phyloP scores from a whole-genome alignment of 2,329 filamentous ascomycete genomes.

The Pestalotiopsis sp. region DNA sequence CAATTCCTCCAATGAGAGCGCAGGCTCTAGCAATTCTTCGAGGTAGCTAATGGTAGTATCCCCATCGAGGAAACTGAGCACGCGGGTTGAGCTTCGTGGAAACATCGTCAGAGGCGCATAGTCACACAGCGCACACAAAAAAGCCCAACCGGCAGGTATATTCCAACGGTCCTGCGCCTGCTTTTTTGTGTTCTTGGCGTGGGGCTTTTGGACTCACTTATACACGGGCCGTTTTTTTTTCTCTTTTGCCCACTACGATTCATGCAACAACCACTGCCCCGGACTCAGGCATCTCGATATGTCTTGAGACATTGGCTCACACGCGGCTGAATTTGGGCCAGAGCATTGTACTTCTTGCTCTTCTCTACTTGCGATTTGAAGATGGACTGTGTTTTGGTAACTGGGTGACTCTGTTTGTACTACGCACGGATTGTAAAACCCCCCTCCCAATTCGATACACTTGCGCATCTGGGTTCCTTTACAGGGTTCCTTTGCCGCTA shows the following conservation, averaged over 20 bases:
- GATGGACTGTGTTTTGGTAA: too few species aligned
- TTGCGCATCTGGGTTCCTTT: background rate
- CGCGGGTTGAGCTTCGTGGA: background rate
- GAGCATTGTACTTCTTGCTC: too few species aligned
- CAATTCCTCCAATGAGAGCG: background rate
- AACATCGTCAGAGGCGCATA: background rate
- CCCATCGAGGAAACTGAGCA: too few species aligned
- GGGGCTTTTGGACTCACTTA: background rate
- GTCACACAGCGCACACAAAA: background rate
- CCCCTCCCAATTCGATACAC: background rate
- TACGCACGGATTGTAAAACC: background rate
- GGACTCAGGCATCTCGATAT: background rate
- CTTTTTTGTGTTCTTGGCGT: background rate
- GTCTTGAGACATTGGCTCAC: too few species aligned
- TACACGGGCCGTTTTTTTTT: too few species aligned
- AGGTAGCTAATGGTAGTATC: too few species aligned
- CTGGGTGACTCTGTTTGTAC: background rate
- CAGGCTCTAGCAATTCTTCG: too few species aligned
- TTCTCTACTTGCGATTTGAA: too few species aligned
- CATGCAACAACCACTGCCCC: background rate
- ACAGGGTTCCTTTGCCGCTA: slow-evolving; percentile 1
- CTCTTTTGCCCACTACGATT: background rate
- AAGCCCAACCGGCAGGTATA: background rate
- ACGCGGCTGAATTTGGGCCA: too few species aligned
- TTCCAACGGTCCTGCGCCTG: background rate